Evolutionary conservation across 805 yeast genomes (phyloP).

Genomic region (Teunomyces stri): DNA sequence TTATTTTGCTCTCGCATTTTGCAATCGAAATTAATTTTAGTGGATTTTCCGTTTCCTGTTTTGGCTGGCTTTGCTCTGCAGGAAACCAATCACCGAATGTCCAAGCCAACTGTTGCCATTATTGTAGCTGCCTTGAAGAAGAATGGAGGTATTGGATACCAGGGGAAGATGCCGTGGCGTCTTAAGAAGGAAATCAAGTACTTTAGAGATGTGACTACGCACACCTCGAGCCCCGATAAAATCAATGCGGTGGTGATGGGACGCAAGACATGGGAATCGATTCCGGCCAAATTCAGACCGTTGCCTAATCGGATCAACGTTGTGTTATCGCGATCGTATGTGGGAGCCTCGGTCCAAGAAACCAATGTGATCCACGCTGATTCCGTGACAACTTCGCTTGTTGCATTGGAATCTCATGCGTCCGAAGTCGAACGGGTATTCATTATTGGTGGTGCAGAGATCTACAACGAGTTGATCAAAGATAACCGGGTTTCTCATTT

Average conservation of each 20-base stretch:
- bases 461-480: slow-evolving; percentile 59
- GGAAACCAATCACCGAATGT: neutral
- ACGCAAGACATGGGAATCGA: slow-evolving; percentile 92
- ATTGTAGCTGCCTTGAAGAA: slow-evolving; percentile 88
- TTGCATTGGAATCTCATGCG: slow-evolving; percentile 24
- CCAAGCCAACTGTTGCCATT: slow-evolving; percentile 32
- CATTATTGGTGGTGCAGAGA: slow-evolving; percentile 90
- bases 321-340: slow-evolving; percentile 58
- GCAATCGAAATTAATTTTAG: neutral
- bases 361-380: slow-evolving; percentile 27
- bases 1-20: neutral
- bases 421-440: slow-evolving; percentile 56
- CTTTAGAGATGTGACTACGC: slow-evolving; percentile 71
- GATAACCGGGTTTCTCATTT: slow-evolving; percentile 49
- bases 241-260: slow-evolving; percentile 92
- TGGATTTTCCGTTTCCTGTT: neutral
- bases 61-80: neutral
- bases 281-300: slow-evolving; percentile 82
- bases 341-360: slow-evolving; percentile 15
- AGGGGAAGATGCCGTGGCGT: slow-evolving; percentile 86
- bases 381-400: slow-evolving; percentile 27
- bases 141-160: slow-evolving; percentile 76
- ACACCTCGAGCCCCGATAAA: slow-evolving; percentile 25
- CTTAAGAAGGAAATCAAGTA: slow-evolving; percentile 80
- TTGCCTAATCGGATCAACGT: slow-evolving; percentile 72